phyloP scores from a whole-genome alignment of 768 basidiomycete species.

The Sarcomyxa edulis region DNA sequence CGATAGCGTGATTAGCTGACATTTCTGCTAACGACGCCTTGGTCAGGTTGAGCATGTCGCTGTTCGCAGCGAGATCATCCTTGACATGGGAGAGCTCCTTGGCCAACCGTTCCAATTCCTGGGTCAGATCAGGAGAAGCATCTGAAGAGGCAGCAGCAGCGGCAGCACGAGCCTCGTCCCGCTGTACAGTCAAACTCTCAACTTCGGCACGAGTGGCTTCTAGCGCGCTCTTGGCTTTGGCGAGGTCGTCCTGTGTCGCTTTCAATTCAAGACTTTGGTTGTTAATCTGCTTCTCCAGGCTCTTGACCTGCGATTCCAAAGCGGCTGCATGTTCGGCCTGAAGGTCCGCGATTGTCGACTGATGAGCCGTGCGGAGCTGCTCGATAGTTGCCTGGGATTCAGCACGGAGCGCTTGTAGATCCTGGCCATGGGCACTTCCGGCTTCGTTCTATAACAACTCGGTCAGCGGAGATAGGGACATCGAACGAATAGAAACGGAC shows the following conservation, averaged over 20 bases:
- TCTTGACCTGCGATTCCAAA: constrained; percentile 51
- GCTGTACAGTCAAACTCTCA: constrained; percentile 52
- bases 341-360: constrained; percentile 53
- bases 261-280: constrained; percentile 68
- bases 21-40: constrained; percentile 69
- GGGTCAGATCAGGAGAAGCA: constrained; percentile 41
- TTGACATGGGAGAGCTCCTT: constrained; percentile 59
- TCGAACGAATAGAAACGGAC: constrained; percentile 27
- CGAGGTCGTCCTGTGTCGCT: constrained; percentile 79
- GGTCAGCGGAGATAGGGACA: constrained; percentile 10
- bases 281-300: constrained; percentile 58
- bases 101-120: constrained; percentile 49
- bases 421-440: constrained; percentile 59
- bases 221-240: constrained; percentile 63
- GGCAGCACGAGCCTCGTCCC: constrained; percentile 54
- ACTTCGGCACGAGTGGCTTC: constrained; percentile 50
- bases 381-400: constrained; percentile 62
- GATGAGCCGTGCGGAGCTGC: constrained; percentile 62
- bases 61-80: constrained; percentile 62
- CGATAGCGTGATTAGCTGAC: constrained; percentile 61
- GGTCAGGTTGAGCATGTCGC: constrained; percentile 62
- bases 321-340: constrained; percentile 58
- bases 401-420: constrained; percentile 65
- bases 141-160: constrained; percentile 30
- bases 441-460: constrained; percentile 54